These are phyloP conservation scores for Populus pruinosa DNA, from an alignment of 345 rosid species.

Conservation along the genomic window DNA sequence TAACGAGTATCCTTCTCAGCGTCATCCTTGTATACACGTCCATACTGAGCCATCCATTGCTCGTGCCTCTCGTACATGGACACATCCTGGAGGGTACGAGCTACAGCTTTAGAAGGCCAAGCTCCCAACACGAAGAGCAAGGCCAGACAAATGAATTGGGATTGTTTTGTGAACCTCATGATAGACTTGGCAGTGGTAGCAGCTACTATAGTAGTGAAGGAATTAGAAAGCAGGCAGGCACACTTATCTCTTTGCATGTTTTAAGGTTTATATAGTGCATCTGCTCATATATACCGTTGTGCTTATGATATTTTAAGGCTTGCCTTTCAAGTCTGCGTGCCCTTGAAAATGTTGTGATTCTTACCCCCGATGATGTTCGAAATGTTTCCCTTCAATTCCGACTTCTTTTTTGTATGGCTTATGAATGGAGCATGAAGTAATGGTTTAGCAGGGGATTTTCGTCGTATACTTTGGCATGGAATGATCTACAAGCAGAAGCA, in stretches of 20 bases:
- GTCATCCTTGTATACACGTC: slow-evolving; percentile 13
- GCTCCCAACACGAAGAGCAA: slow-evolving; percentile 1
- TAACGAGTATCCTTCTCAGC: slow-evolving; percentile 6
- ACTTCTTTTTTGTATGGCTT: no score
- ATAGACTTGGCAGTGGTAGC: background rate
- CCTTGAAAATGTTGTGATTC: no score
- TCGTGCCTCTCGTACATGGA: background rate
- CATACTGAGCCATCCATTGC: slow-evolving; percentile 1
- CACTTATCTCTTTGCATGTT: background rate
- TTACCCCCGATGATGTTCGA: no score
- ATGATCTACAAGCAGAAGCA: no score
- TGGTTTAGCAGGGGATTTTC: no score
- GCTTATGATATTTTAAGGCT: no score
- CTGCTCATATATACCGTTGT: no score
- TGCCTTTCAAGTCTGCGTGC: no score
- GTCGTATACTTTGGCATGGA: no score
- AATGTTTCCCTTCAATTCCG: no score
- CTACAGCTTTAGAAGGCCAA: slow-evolving; percentile 1
- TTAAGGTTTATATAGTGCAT: no score
- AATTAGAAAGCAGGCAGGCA: background rate
- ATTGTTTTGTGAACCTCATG: background rate
- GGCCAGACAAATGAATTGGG: background rate
- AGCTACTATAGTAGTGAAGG: background rate
- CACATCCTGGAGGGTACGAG: background rate
- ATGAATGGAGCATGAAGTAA: no score